Evolutionary conservation across 2,329 filamentous ascomycete species (phyloP).

Genomic region (Monilinia vaccinii-corymbosi): DNA sequence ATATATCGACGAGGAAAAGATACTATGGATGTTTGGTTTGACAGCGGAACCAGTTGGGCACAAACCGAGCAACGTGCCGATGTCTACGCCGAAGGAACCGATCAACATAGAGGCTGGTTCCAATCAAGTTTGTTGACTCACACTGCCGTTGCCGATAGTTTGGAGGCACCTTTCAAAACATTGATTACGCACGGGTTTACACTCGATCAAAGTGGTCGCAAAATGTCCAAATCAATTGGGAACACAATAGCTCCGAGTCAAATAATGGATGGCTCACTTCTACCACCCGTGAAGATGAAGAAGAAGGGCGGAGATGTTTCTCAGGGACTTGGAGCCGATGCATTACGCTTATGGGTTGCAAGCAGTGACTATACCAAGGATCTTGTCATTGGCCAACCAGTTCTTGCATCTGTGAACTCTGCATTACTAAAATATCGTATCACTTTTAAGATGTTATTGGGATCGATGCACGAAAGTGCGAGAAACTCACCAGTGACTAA

Average conservation of each 20-base stretch:
- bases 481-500: conserved; percentile 43
- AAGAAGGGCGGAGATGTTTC: conserved; percentile 37
- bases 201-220: conserved; percentile 79
- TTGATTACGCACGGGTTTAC: conserved; percentile 96
- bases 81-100: conserved; percentile 86
- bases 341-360: conserved; percentile 81
- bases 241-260: conserved; percentile 75
- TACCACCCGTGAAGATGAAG: conserved; percentile 47
- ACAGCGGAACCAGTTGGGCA: conserved; percentile 92
- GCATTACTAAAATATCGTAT: conserved; percentile 79
- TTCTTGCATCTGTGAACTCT: conserved; percentile 68
- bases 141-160: conserved; percentile 37
- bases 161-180: conserved; percentile 66
- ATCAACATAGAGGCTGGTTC: conserved; percentile 98
- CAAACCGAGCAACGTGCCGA: conserved; percentile 55
- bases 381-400: conserved; percentile 68
- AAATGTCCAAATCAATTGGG: conserved; percentile 97
- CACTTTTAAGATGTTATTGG: conserved; percentile 84
- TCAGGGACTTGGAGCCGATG: conserved; percentile 76
- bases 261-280: conserved; percentile 75
- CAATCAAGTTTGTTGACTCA: conserved; percentile 90
- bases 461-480: conserved; percentile 48
- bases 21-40: conserved; percentile 99
- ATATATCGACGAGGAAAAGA: conserved; percentile 70
- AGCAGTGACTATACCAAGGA: conserved; percentile 88